Evolutionary conservation across 2,329 filamentous ascomycete genomes (phyloP), one percentile per base, ranked within the genome.

Genomic region (Fulvia fulva): DNA sequence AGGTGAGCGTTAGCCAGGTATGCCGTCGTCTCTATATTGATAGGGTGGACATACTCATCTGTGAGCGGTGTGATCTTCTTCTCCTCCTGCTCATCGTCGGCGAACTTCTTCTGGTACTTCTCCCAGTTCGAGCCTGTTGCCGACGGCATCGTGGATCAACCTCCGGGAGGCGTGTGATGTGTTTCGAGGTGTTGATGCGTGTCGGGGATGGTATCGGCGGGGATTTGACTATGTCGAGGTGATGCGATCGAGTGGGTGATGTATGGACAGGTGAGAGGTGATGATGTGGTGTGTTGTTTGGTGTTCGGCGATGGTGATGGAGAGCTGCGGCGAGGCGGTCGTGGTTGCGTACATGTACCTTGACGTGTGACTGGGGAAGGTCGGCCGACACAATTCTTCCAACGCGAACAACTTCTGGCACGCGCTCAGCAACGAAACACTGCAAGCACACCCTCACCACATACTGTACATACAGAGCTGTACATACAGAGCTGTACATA

Each of bases 51-150:
- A 66, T 83, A 97, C 93, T 97, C 94, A 80, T 97, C 94, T 68
- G 92, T 89, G 63, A 99, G 81, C 66, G 94, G 94, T 60, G 91
- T 93, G 74, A 99, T 99, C 86, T 99, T 99, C 88, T 99, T 99
- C 84, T 99, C 94, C 75, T 96, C 91, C 77, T 92, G 82, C 76
- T 97, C 94, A 71, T 99, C 94, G 73, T 99, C 94, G 73, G 88
- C 93, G 74, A 90, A 99, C 74, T 87, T 92, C 84, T 97, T 97
- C 80, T 90, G 85, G 83, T 96, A 97, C 82, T 97, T 97, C 84
- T 99, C 94, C 94, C 94, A 62, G 84, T 86, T 90, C 77, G 83
- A 80, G 75, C 94, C 94, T 71, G 89, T 96, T 77, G 94, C 93
- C 81, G 90, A 93, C 83, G 92, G 92, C 92, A 97, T 85, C 75